Evolutionary conservation across 2,329 filamentous ascomycete species (phyloP).

Genomic region (Raffaelea ambrosiae): DNA sequence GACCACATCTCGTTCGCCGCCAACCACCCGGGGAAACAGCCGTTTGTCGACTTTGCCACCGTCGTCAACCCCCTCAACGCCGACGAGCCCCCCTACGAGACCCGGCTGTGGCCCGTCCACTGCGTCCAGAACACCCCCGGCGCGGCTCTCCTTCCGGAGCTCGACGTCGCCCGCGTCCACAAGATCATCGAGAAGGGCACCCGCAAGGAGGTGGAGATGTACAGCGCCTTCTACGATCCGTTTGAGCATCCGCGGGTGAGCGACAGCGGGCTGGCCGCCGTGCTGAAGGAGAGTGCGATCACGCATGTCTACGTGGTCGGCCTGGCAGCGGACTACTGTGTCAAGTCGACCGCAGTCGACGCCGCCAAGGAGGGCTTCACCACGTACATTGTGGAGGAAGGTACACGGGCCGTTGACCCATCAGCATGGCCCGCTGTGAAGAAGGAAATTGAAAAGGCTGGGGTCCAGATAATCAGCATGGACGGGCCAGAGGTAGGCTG

Average conservation of each 20-base stretch:
- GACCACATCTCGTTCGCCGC: constrained; percentile 82
- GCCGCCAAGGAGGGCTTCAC: constrained; percentile 66
- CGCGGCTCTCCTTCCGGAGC: constrained; percentile 63
- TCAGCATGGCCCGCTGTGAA: constrained; percentile 47
- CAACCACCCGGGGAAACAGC: constrained; percentile 60
- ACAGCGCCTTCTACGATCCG: constrained; percentile 80
- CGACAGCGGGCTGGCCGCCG: constrained; percentile 53
- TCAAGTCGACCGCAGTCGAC: constrained; percentile 73
- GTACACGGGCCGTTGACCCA: constrained; percentile 62
- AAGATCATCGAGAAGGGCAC: constrained; percentile 69
- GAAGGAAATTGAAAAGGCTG: constrained; percentile 44
- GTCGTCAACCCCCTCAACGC: constrained; percentile 61
- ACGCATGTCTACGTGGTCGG: constrained; percentile 82
- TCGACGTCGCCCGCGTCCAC: constrained; percentile 55
- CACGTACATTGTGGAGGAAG: constrained; percentile 72
- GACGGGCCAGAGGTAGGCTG: constrained; percentile 44
- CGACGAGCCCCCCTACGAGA: constrained; percentile 51
- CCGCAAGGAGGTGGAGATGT: constrained; percentile 75
- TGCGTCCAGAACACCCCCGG: constrained; percentile 72
- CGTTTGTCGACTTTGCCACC: constrained; percentile 57
- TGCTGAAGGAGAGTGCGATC: constrained; percentile 41
- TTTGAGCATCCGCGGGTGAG: constrained; percentile 54
- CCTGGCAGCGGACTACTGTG: constrained; percentile 83
- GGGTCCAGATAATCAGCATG: constrained; percentile 54
- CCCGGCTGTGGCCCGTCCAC: constrained; percentile 81